Percentiles rank a stretch among this genome's conserved stretches.
Conservation (phyloP, 2,329 filamentous ascomycete genomes). For the Plenodomus lindquistii region DNA sequence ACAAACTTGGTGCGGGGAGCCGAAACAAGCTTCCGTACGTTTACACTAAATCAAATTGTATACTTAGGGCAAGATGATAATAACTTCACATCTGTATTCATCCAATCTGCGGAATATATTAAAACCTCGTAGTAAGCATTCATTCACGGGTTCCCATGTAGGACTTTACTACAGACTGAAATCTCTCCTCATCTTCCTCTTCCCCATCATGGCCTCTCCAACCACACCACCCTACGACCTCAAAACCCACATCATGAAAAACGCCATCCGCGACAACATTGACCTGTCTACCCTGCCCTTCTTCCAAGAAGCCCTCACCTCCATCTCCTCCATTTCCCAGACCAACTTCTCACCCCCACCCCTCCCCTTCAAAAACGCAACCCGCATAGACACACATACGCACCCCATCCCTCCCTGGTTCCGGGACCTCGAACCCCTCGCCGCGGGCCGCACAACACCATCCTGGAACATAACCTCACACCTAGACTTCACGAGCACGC, state of each 20-base stretch:
- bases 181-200: too few relatives aligned
- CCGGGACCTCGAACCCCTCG: slow-evolving; percentile 33
- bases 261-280: slow-evolving; percentile 23
- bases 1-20: too few relatives aligned
- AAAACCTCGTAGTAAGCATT: too few relatives aligned
- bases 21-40: too few relatives aligned
- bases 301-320: slow-evolving; percentile 29
- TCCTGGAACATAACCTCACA: slow-evolving; percentile 34
- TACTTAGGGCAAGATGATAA: too few relatives aligned
- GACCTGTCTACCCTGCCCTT: slow-evolving; percentile 37
- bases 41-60: too few relatives aligned
- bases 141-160: too few relatives aligned
- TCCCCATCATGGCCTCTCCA: too few relatives aligned
- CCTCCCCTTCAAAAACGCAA: slow-evolving; percentile 20
- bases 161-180: too few relatives aligned
- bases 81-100: too few relatives aligned
- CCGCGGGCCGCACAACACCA: slow-evolving; percentile 41
- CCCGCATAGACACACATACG: slow-evolving; percentile 42
- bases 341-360: slow-evolving; percentile 3
- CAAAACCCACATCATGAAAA: slow-evolving; percentile 14
- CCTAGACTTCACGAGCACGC: slow-evolving; percentile 37
- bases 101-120: too few relatives aligned
- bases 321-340: slow-evolving; percentile 28
- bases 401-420: slow-evolving; percentile 44
- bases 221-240: neutral